Evolutionary conservation across 1,284 basidiomycete genomes (phyloP).

Genomic region (Ganoderma sp.): DNA sequence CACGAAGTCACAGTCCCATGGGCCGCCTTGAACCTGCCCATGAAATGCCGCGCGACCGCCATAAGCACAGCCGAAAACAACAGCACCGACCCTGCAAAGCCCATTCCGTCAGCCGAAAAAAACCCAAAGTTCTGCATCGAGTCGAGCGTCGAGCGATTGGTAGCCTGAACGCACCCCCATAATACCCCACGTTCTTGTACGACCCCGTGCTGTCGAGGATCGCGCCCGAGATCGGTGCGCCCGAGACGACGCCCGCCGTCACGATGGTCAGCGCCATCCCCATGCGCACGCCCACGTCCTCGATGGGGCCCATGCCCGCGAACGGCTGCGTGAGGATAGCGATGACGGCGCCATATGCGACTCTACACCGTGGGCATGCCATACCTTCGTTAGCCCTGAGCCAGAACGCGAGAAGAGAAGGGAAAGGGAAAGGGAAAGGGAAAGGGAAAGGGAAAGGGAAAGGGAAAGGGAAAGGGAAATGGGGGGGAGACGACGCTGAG

Average conservation of each 20-base stretch:
- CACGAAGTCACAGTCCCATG: not conserved
- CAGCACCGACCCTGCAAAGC: not conserved
- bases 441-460: too few relatives aligned
- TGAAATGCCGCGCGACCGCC: not conserved
- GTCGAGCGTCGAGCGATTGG: not conserved
- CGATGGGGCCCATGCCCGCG: constrained; percentile 57
- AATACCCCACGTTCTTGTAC: constrained; percentile 56
- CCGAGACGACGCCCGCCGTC: constrained; percentile 49
- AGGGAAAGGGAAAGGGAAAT: not conserved
- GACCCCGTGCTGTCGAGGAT: constrained; percentile 49
- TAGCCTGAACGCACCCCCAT: constrained; percentile 49
- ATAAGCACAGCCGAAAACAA: not conserved
- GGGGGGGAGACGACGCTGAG: too few relatives aligned
- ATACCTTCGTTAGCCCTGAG: too few relatives aligned
- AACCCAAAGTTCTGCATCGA: too few relatives aligned
- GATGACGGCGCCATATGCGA: constrained; percentile 59
- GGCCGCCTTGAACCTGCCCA: not conserved
- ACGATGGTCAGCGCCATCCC: constrained; percentile 58
- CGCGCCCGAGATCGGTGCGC: constrained; percentile 60
- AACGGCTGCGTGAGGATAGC: constrained; percentile 60
- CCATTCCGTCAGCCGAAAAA: not conserved
- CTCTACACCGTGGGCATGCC: too few relatives aligned
- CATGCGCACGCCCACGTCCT: constrained; percentile 58
- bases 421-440: not conserved
- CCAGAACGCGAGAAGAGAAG: not conserved